phyloP scores from a whole-genome alignment of 345 rosid genomes.

The Mangifera indica region DNA sequence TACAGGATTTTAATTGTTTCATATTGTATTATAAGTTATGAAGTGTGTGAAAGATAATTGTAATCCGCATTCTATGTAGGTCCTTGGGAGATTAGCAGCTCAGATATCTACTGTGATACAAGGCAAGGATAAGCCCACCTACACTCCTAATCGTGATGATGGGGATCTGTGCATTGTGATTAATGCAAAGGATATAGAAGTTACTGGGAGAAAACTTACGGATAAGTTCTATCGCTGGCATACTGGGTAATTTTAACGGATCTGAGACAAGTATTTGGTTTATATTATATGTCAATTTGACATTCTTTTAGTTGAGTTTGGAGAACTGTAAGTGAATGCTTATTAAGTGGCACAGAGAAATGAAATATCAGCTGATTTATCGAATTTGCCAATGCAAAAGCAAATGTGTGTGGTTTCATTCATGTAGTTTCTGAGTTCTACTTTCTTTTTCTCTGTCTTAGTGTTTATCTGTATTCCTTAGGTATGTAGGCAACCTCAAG shows the following conservation, averaged over 20 bases:
- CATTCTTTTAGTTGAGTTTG: neutral
- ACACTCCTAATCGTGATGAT: constrained; percentile 83
- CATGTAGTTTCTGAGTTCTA: neutral
- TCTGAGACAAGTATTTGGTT: neutral
- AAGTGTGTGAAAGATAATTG: neutral
- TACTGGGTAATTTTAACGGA: constrained; percentile 67
- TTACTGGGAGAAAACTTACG: constrained; percentile 90
- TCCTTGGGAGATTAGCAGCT: constrained; percentile 95
- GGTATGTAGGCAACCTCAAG: constrained; percentile 88
- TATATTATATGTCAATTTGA: neutral
- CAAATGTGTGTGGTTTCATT: neutral
- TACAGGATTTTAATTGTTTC: neutral
- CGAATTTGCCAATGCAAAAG: neutral
- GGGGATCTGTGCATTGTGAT: constrained; percentile 96
- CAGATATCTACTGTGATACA: constrained; percentile 87
- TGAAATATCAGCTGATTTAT: neutral
- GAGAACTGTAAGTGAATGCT: neutral
- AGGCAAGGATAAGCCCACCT: constrained; percentile 97
- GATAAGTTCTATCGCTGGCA: constrained; percentile 92
- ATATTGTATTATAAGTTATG: neutral
- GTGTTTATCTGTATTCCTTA: constrained; percentile 28
- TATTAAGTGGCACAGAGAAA: neutral
- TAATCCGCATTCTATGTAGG: constrained; percentile 37
- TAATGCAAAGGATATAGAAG: constrained; percentile 84
- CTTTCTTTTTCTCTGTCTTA: neutral